Evolutionary conservation across 345 rosid species (phyloP).

Genomic region (Alliaria petiolata): DNA sequence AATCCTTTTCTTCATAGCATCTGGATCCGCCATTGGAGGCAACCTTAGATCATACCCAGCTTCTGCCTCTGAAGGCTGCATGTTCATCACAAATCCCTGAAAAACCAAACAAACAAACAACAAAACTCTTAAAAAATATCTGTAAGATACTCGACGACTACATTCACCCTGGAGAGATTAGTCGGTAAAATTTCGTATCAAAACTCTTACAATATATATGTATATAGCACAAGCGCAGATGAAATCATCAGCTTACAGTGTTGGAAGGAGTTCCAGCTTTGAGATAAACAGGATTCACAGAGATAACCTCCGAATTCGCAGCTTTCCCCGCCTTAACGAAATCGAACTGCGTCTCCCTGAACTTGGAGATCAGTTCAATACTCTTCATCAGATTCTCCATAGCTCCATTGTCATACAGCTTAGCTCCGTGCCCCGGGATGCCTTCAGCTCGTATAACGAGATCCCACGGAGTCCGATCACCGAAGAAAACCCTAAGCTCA

Average conservation of each 20-base stretch:
- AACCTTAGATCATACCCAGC: conserved; percentile 84
- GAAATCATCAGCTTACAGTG: conserved; percentile 39
- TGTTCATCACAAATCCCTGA: conserved; percentile 87
- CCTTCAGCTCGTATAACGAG: conserved; percentile 57
- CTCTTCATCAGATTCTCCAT: conserved; percentile 94
- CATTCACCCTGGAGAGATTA: too few species aligned
- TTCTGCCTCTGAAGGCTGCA: conserved; percentile 95
- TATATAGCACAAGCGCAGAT: not conserved
- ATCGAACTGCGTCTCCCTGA: conserved; percentile 72
- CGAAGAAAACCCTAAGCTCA: conserved; percentile 68
- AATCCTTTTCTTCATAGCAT: conserved; percentile 55
- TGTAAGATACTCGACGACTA: too few species aligned
- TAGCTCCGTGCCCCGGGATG: conserved; percentile 77
- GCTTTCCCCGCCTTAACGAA: conserved; percentile 72
- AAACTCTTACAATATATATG: not conserved
- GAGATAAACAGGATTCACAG: conserved; percentile 80
- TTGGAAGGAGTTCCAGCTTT: conserved; percentile 79
- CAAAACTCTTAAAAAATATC: too few species aligned
- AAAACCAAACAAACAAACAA: not conserved
- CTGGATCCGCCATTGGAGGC: conserved; percentile 75
- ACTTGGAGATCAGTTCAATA: conserved; percentile 56
- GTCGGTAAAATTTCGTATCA: too few species aligned
- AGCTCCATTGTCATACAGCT: conserved; percentile 71
- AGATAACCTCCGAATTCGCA: conserved; percentile 64
- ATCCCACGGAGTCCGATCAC: conserved; percentile 68